Conservation (phyloP, 805 yeast species). For the Spathaspora boniae region DNA sequence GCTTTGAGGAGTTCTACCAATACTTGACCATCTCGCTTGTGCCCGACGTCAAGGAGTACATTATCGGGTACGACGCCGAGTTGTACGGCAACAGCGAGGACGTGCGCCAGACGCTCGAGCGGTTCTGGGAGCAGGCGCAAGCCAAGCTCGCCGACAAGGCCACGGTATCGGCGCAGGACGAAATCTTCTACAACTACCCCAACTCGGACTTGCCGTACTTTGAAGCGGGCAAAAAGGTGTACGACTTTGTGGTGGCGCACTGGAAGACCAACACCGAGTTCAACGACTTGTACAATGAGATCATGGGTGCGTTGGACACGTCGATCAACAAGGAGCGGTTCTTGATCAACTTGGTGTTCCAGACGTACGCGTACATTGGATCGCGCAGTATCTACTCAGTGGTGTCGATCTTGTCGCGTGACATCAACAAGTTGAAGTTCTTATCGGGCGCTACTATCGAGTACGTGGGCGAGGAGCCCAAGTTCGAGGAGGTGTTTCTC, state of each 20-base stretch:
- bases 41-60: conserved; percentile 22
- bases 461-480: conserved; percentile 25
- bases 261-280: conserved; percentile 39
- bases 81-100: conserved; percentile 33
- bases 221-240: conserved; percentile 34
- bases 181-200: conserved; percentile 33
- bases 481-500: conserved; percentile 26
- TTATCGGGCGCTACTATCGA: conserved; percentile 30
- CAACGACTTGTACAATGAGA: conserved; percentile 28
- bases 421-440: conserved; percentile 36
- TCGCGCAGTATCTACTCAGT: conserved; percentile 71
- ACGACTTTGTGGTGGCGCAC: conserved; percentile 39
- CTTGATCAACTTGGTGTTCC: conserved; percentile 60
- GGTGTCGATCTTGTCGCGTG: conserved; percentile 38
- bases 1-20: conserved; percentile 36
- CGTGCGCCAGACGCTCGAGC: conserved; percentile 21
- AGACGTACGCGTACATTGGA: conserved; percentile 76
- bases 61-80: conserved; percentile 31
- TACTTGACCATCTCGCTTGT: conserved; percentile 36
- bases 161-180: conserved; percentile 34
- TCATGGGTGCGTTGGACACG: conserved; percentile 19
- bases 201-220: conserved; percentile 35
- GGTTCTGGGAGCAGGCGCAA: conserved; percentile 24
- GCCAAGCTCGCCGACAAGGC: conserved; percentile 10
- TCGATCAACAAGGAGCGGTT: conserved; percentile 28